Evolutionary conservation across 257 asterid species (phyloP), one percentile per base, ranked within the genome.

Genomic region (Primulina tabacum): DNA sequence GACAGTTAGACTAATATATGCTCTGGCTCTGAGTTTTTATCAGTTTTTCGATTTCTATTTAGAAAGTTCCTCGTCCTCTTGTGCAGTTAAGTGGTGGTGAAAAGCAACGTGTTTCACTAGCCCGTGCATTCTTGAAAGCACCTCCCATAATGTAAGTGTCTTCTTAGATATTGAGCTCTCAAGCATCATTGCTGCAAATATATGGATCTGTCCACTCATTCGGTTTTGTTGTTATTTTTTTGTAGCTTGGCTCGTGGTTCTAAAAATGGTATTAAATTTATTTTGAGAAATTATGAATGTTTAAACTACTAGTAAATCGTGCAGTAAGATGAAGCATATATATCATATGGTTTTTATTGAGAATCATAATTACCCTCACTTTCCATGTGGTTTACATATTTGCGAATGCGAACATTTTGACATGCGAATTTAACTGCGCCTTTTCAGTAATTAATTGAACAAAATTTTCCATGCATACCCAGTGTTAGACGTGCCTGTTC

Each of bases 1-100:
- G 65, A 59, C 69, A 70, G 68, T 24, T 24, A 57, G 32, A 38
- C 53, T 65, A 65, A 43, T 33, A 58, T 56, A 47, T 67, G 30
- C 10, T 65, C 66, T 38, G 60, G 34, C 47, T 18, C 57, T 57
- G 34, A 56, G 5, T 24, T 64, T 35, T 66, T 38, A 38, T n/a
- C 28, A 68, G 32, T 56, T 64, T 30, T 32, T 30, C 43, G 34
- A 60, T 71, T 12, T 71, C 29, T 55, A 18, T 66, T 35, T 55
- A 14, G 57, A 67, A 59, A 65, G 63, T 35, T 65, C 34, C 34
- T 32, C 50, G 62, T 70, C 77, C 70, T 50, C 71, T 79, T 68
- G 29, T 84, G 84, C 91, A 94, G 99, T 86, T 94, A 77, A 94
- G 99, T 68, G 99, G 99, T 50, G 99, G 99, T 56, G 99, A 94